These are phyloP conservation scores for Daldinia caldariorum DNA, from an alignment of 495 filamentous ascomycete genomes.

Conservation along the genomic window DNA sequence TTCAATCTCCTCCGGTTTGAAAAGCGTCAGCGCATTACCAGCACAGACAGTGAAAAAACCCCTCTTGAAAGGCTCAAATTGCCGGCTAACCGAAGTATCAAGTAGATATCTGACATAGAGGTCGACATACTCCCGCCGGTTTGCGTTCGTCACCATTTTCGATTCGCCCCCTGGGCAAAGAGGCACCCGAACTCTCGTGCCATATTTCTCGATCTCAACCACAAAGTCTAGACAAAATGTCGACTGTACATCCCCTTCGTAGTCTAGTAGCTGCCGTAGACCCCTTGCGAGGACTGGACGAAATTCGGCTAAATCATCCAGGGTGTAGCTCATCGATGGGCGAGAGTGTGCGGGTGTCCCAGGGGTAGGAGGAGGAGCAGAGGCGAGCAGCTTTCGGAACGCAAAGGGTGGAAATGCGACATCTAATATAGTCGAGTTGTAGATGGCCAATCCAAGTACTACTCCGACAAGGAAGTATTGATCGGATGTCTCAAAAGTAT, in stretches of 20 bases:
- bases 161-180: constrained; percentile 81
- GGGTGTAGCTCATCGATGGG: constrained; percentile 72
- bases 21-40: constrained; percentile 87
- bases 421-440: constrained; percentile 96
- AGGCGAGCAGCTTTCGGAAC: constrained; percentile 85
- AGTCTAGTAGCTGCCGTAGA: constrained; percentile 79
- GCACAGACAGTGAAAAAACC: constrained; percentile 95
- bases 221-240: constrained; percentile 89
- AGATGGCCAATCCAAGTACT: constrained; percentile 89
- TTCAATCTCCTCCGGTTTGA: constrained; percentile 95
- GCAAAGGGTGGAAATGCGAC: constrained; percentile 91
- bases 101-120: constrained; percentile 84
- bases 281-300: constrained; percentile 81
- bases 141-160: constrained; percentile 82
- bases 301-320: constrained; percentile 88
- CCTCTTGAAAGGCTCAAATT: constrained; percentile 95
- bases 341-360: constrained; percentile 65
- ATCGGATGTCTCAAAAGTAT: constrained; percentile 90
- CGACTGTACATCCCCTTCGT: constrained; percentile 83
- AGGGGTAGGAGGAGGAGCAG: constrained; percentile 66
- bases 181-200: constrained; percentile 69
- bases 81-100: constrained; percentile 78
- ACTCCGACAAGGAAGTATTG: constrained; percentile 94
- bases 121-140: constrained; percentile 88
- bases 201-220: constrained; percentile 80